Evolutionary conservation across 2,329 filamentous ascomycete genomes (phyloP), one percentile per base, ranked within the genome.

Genomic region (Fusarium sp.): DNA sequence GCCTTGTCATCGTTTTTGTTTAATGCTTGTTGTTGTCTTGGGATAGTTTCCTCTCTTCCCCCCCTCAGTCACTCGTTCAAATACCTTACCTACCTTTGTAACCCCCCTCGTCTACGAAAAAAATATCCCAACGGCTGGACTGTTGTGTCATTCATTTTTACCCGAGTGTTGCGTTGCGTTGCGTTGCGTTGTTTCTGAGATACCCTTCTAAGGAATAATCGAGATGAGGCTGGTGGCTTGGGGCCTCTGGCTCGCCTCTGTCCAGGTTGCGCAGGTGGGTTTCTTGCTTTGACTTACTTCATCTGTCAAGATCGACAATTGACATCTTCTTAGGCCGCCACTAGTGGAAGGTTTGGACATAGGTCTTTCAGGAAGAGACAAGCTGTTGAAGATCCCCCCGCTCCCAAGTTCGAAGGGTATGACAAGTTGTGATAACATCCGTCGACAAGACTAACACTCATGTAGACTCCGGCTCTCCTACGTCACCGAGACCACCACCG

Each of bases 351-450:
- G 22, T 51, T 65, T 53, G 64, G 64, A 55, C 71, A 72, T 57
- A 65, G 61, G 11, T 46, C 51, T 40, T 40, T 62, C 44, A 67
- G 42, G 49, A 77, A 73, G 71, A 74, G 75, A 38, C 72, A 75
- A n/a, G 64, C 57, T 24, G 49, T 66, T 17, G 65, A 64, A 22
- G 66, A 72, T 11, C 59, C 49, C 20, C 36, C 64, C 10, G 68
- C 59, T 7, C 49, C 61, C 29, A 75, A 76, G 42, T 78, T 78
- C 38, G 77, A 79, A 77, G 77, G 77, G 77, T 71, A 53, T 66
- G 65, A 64, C 22, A 11, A 44, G 27, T 29, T n/a, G 9, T 2
- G 36, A 7, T 12, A 10, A 12, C n/a, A 20, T 24, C 14, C 14
- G 22, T 33, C 16, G 14, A n/a, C n/a, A 16, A 8, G 36, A 22